Evolutionary conservation across 78 protist genomes (phyloP), one percentile per base, ranked within the genome.

Genomic region (Tieghemostelium lacteum): DNA sequence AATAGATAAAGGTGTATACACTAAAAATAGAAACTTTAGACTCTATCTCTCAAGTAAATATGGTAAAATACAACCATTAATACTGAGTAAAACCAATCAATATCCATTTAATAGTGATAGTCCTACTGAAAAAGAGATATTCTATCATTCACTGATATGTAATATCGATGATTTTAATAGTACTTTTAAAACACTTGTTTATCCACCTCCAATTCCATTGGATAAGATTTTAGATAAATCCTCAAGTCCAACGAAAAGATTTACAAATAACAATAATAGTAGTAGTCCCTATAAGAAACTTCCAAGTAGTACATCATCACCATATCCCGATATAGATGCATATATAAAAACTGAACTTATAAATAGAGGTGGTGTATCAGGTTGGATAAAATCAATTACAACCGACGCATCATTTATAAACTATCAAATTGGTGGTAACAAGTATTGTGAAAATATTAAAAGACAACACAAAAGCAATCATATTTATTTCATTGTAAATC

Each of bases 401-500:
- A 22, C 10, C 4, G 4, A 7, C 6, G 28, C 64, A 17, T 31
- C 64, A 54, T 20, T 33, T 1, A 12, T 74, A 1, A 54, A 1
- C 1, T 74, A 58, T 26, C 10, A 74, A 37, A 39, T 74, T 6
- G 69, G 61, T 6, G 70, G 69, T 17, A 74, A 74, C 26, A 55
- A 63, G 2, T 74, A 1, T 2, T 74, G 85, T 74, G 69, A 34
- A n/a, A 74, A 74, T 58, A 74, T 74, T 24, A n/a, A 40, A 2
- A n/a, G 85, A 16, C 69, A 74, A 40, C 85, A 74, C 34, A 74
- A 74, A 37, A 60, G 85, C 12, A 54, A 74, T 12, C n/a, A 74
- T 26, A 74, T 74, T 2, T 60, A 58, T 40, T 58, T 60, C 4
- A 37, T 54, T 54, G 40, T 58, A 2, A 39, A 60, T 58, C 24